Percentiles rank a stretch among this genome's conserved stretches.
Conservation (phyloP, 306 rosid species). For the Dalbergia cochinchinensis region DNA sequence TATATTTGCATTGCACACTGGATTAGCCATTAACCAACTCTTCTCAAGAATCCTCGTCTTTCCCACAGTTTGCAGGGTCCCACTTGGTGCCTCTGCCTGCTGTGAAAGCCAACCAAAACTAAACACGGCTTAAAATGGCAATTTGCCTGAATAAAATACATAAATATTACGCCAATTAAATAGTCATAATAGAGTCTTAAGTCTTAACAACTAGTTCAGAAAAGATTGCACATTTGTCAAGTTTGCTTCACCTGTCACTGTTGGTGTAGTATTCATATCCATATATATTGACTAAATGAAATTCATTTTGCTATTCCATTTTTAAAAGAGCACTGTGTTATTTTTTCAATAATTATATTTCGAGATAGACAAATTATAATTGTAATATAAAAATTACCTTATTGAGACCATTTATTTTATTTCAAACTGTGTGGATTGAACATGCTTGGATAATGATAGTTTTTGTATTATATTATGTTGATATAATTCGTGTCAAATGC, state of each 20-base stretch:
- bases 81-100: constrained; percentile 57
- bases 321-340: not conserved
- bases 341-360: no score
- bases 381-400: no score
- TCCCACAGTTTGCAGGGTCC: constrained; percentile 47
- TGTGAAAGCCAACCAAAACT: constrained; percentile 45
- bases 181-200: constrained; percentile 40
- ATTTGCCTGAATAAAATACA: not conserved
- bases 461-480: no score
- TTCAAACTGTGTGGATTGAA: no score
- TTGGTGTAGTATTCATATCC: constrained; percentile 40
- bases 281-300: not conserved
- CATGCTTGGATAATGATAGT: no score
- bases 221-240: constrained; percentile 32
- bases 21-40: constrained; percentile 11
- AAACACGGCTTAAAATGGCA: constrained; percentile 39
- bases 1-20: constrained; percentile 4
- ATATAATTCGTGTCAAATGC: no score
- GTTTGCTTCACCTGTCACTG: constrained; percentile 47
- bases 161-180: constrained; percentile 21
- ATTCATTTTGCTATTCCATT: not conserved
- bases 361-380: not conserved
- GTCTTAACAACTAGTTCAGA: constrained; percentile 36
- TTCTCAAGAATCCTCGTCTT: constrained; percentile 47
- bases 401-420: no score